A percentile compares a stretch with the other conserved stretches of the same genome.
Conservation (phyloP, 2,329 filamentous ascomycete species). For the Penicillium capsulatum region DNA sequence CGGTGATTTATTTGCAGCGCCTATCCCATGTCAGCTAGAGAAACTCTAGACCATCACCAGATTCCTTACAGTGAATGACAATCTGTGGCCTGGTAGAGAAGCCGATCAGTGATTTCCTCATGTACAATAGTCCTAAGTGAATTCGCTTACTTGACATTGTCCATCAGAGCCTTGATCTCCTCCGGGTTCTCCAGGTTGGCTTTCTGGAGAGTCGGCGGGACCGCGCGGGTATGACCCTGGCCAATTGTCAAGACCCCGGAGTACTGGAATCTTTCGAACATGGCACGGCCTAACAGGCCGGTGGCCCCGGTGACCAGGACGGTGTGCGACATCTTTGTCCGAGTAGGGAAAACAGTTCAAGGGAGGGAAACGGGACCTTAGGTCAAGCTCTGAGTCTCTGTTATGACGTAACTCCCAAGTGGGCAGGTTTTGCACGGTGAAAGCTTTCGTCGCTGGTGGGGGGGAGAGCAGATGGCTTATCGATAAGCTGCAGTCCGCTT, state of each 20-base stretch:
- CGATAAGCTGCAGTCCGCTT: no score
- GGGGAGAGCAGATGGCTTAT: no score
- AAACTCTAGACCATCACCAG: not conserved
- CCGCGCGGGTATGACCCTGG: slow-evolving; percentile 69
- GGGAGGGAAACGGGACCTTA: slow-evolving; percentile 3
- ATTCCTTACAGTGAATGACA: slow-evolving; percentile 69
- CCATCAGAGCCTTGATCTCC: slow-evolving; percentile 47
- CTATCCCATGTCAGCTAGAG: slow-evolving; percentile 41
- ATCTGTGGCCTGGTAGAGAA: slow-evolving; percentile 61
- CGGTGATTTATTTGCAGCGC: slow-evolving; percentile 81
- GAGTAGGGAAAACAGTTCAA: not conserved
- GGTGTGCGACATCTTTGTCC: slow-evolving; percentile 43
- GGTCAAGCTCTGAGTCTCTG: slow-evolving; percentile 7
- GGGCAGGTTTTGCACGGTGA: not conserved
- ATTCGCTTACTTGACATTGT: slow-evolving; percentile 49
- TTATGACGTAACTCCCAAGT: slow-evolving; percentile 21
- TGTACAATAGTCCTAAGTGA: not conserved
- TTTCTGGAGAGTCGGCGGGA: slow-evolving; percentile 62
- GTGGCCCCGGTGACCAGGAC: slow-evolving; percentile 80
- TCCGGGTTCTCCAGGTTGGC: slow-evolving; percentile 48
- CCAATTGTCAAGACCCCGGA: slow-evolving; percentile 67
- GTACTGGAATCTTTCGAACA: slow-evolving; percentile 65
- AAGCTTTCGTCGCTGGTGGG: no score
- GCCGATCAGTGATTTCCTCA: not conserved
- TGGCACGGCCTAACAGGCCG: slow-evolving; percentile 75